These are phyloP conservation scores for Suhomyces yuchorum DNA, from an alignment of 1,139 yeast genomes.

Conservation along the genomic window DNA sequence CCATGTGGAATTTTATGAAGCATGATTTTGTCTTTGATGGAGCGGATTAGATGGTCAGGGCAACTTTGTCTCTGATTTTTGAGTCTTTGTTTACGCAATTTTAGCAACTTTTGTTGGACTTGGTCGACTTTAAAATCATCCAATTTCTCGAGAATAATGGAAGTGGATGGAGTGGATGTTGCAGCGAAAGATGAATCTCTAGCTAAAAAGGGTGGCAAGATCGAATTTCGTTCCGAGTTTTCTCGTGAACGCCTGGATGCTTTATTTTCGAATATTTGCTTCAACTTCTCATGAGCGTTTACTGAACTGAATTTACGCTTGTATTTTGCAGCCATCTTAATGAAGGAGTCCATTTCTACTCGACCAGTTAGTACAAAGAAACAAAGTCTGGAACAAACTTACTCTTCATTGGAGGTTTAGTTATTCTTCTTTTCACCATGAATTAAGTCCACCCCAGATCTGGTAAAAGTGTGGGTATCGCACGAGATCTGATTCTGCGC, in stretches of 20 bases:
- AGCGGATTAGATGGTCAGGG: neutral
- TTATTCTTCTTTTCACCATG: neutral
- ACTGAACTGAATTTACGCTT: neutral
- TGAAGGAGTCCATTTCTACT: neutral
- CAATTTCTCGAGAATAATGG: conserved; percentile 9
- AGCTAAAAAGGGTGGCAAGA: too few relatives aligned
- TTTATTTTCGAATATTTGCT: conserved; percentile 1
- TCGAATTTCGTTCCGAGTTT: neutral
- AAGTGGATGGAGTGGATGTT: conserved; percentile 20
- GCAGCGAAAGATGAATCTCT: conserved; percentile 20
- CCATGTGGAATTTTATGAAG: neutral
- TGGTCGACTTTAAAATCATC: conserved; percentile 14
- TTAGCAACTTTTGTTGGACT: conserved; percentile 8
- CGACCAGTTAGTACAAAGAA: neutral
- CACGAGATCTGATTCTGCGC: neutral
- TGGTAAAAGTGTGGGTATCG: neutral
- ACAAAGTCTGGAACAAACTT: neutral
- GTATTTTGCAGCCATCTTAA: neutral
- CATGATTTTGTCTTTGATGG: neutral
- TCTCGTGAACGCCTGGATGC: neutral
- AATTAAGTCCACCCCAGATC: neutral
- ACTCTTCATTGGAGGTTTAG: neutral
- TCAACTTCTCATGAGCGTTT: neutral
- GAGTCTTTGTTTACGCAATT: neutral
- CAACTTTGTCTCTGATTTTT: neutral